Conservation (phyloP, 1,139 yeast species). For the Saccharomyces hybrid region DNA sequence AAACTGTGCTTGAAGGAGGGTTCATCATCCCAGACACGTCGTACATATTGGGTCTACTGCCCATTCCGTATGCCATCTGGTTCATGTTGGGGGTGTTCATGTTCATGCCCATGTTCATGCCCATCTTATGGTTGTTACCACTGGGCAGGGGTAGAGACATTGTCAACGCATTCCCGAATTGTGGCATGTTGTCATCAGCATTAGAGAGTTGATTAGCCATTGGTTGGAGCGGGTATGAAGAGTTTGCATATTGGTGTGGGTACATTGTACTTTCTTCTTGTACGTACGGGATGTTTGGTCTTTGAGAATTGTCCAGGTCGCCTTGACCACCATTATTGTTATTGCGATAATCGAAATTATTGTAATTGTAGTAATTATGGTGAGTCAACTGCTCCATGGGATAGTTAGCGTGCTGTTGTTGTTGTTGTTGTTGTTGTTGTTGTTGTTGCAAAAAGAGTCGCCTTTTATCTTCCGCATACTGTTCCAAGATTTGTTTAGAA, state of each 20-base stretch:
- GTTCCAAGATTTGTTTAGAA: conserved; percentile 6
- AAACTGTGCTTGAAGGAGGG: background rate
- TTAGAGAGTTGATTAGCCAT: background rate
- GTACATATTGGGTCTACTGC: background rate
- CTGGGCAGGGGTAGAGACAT: background rate
- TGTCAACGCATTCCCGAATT: background rate
- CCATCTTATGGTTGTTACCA: background rate
- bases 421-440: conserved; percentile 15
- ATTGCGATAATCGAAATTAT: conserved; percentile 6
- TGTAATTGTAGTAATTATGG: conserved; percentile 5
- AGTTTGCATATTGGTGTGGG: background rate
- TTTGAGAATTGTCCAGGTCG: background rate
- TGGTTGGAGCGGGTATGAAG: background rate
- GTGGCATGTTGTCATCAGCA: background rate
- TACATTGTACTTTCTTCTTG: background rate
- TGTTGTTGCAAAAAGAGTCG: conserved; percentile 24
- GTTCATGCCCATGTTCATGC: background rate
- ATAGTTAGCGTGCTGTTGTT: conserved; percentile 6
- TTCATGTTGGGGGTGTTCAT: background rate
- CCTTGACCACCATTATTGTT: conserved; percentile 1
- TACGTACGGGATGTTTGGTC: background rate
- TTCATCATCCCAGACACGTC: background rate
- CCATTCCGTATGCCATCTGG: background rate
- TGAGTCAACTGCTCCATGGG: conserved; percentile 4
- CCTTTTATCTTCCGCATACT: conserved; percentile 16